These are phyloP conservation scores for Erodium maritimum DNA, from an alignment of 345 rosid genomes.

Conservation along the genomic window DNA sequence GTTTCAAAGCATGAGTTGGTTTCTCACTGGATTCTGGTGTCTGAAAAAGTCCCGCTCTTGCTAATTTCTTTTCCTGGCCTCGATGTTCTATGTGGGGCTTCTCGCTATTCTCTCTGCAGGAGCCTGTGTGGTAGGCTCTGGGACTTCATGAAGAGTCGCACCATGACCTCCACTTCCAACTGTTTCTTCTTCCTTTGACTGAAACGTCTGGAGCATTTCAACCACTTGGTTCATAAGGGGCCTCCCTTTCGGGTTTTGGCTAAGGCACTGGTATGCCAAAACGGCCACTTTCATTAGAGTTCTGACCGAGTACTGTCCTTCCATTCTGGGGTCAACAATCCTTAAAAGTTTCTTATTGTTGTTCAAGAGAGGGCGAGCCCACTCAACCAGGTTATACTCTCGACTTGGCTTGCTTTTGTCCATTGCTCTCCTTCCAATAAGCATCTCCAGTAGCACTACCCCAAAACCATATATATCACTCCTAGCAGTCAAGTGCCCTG, in stretches of 20 bases:
- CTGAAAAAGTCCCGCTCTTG: conserved; percentile 28
- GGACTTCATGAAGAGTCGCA: conserved; percentile 44
- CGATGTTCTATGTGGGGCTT: conserved; percentile 5
- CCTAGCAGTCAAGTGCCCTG: conserved; percentile 91
- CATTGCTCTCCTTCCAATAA: conserved; percentile 86
- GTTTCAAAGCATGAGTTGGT: too few relatives aligned
- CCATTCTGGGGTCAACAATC: conserved; percentile 87
- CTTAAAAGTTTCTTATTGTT: conserved; percentile 72
- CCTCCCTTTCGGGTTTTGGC: conserved; percentile 88
- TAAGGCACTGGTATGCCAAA: conserved; percentile 81
- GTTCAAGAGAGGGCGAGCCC: conserved; percentile 88
- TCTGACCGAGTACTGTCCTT: conserved; percentile 59
- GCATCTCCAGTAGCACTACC: conserved; percentile 90
- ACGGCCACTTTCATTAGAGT: conserved; percentile 61
- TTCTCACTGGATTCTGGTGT: neutral
- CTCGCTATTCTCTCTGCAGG: conserved; percentile 12
- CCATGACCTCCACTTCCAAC: conserved; percentile 31
- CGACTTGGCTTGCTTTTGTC: conserved; percentile 85
- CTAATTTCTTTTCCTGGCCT: conserved; percentile 35
- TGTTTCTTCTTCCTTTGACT: conserved; percentile 17
- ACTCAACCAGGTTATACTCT: conserved; percentile 88
- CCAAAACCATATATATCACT: conserved; percentile 98
- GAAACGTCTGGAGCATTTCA: conserved; percentile 52
- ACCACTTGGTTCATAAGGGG: conserved; percentile 83
- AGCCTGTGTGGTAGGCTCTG: conserved; percentile 11